Percentiles rank a stretch among this genome's conserved stretches.
Evolutionary conservation across 139 green algal species (phyloP).

Genomic region (Coelastrella sp.): DNA sequence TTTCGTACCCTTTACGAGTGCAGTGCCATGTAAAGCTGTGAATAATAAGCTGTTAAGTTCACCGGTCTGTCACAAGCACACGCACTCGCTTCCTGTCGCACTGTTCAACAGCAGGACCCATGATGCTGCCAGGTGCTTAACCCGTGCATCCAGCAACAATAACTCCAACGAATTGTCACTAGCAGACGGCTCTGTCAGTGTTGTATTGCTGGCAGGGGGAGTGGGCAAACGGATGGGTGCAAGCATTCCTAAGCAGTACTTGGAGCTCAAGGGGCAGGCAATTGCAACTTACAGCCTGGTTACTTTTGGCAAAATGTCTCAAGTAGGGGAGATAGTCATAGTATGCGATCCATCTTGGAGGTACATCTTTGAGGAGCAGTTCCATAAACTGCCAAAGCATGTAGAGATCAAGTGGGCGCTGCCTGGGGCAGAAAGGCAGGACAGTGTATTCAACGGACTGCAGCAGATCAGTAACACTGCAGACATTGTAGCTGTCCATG

Average conservation of each 20-base stretch:
- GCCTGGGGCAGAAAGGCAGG: slow-evolving; percentile 94
- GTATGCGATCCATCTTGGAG: slow-evolving; percentile 92
- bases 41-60: too few species aligned
- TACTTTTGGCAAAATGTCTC: slow-evolving; percentile 85
- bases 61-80: too few species aligned
- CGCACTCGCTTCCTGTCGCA: too few species aligned
- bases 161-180: slow-evolving; percentile 14
- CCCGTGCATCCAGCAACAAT: slow-evolving; percentile 3
- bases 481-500: slow-evolving; percentile 93
- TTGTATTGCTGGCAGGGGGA: slow-evolving; percentile 93
- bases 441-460: slow-evolving; percentile 94
- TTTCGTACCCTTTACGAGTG: too few species aligned
- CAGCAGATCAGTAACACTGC: slow-evolving; percentile 45
- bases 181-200: slow-evolving; percentile 69
- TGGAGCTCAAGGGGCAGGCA: slow-evolving; percentile 85
- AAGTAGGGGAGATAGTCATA: slow-evolving; percentile 92
- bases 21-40: too few species aligned
- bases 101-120: too few species aligned
- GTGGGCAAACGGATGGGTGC: slow-evolving; percentile 97
- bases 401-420: slow-evolving; percentile 84
- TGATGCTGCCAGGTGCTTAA: neutral
- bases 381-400: slow-evolving; percentile 43
- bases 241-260: slow-evolving; percentile 97
- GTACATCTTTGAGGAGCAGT: slow-evolving; percentile 66
- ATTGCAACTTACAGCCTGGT: slow-evolving; percentile 90